A percentile compares a stretch with the other conserved stretches of the same genome.
These are phyloP conservation scores for Penicillium capsulatum DNA, from an alignment of 2,329 filamentous ascomycete species.

Conservation along the genomic window DNA sequence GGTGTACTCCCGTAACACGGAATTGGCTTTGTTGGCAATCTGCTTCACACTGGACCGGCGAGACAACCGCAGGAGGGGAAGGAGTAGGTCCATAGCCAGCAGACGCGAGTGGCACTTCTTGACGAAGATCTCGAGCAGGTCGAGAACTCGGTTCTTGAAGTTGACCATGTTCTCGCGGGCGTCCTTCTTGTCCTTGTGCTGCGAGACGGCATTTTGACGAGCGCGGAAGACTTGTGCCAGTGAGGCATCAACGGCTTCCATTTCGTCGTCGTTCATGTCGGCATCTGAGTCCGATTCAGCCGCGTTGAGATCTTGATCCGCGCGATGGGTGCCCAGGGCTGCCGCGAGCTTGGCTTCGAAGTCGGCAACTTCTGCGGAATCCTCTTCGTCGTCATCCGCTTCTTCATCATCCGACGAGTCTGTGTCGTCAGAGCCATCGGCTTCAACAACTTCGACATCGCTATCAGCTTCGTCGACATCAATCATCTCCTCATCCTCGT, in stretches of 20 bases:
- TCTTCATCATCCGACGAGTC: slow-evolving; percentile 42
- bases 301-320: slow-evolving; percentile 54
- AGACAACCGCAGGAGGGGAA: slow-evolving; percentile 72
- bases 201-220: slow-evolving; percentile 61
- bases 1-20: slow-evolving; percentile 68
- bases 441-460: slow-evolving; percentile 40
- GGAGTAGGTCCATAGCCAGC: slow-evolving; percentile 64
- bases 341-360: slow-evolving; percentile 74
- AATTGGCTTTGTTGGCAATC: slow-evolving; percentile 66
- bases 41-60: slow-evolving; percentile 73
- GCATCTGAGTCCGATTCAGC: slow-evolving; percentile 66
- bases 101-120: slow-evolving; percentile 69
- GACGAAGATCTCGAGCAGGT: slow-evolving; percentile 79
- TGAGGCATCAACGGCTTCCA: slow-evolving; percentile 82
- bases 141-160: slow-evolving; percentile 91
- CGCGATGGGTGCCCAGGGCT: slow-evolving; percentile 67
- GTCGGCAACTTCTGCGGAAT: slow-evolving; percentile 51
- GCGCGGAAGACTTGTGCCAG: slow-evolving; percentile 82
- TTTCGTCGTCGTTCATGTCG: slow-evolving; percentile 94
- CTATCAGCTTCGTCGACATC: slow-evolving; percentile 43
- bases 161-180: slow-evolving; percentile 85
- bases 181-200: slow-evolving; percentile 80
- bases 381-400: slow-evolving; percentile 44
- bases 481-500: slow-evolving; percentile 50
- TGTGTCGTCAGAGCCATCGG: slow-evolving; percentile 35